phyloP scores from a whole-genome alignment of 169 alveolate genomes.

The Plasmodium sp. region DNA sequence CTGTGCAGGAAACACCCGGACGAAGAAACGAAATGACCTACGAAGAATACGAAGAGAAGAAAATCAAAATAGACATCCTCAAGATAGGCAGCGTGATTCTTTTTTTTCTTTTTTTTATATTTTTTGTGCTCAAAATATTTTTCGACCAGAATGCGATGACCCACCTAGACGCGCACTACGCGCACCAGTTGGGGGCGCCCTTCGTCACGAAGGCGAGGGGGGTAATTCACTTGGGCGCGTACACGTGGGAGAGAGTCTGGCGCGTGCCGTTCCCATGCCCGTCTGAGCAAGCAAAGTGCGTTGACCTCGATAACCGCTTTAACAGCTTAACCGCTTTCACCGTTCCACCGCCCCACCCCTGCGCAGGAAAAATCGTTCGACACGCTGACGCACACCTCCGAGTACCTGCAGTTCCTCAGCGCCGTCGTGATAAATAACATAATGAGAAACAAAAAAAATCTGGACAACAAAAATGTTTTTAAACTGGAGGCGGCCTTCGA shows the following conservation, averaged over 20 bases:
- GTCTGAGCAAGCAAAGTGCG: background rate
- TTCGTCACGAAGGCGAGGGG: background rate
- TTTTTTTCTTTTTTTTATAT: conserved; percentile 22
- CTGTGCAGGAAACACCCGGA: background rate
- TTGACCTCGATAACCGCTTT: background rate
- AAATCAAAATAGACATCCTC: background rate
- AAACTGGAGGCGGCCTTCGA: conserved; percentile 15
- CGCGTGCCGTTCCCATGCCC: background rate
- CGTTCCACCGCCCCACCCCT: background rate
- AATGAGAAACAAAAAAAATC: conserved; percentile 49
- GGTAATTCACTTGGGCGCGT: background rate
- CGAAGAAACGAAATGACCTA: background rate
- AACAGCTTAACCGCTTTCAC: background rate
- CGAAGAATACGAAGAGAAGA: conserved; percentile 7
- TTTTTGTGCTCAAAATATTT: conserved; percentile 31
- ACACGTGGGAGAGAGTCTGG: background rate
- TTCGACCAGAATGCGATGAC: background rate
- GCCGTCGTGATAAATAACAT: conserved; percentile 38
- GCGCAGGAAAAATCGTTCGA: conserved; percentile 46
- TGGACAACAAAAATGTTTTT: conserved; percentile 26
- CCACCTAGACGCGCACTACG: conserved; percentile 7
- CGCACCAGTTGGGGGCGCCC: background rate
- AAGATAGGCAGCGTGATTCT: background rate
- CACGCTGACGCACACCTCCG: conserved; percentile 8
- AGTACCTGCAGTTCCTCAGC: conserved; percentile 28